Evolutionary conservation across 2,329 filamentous ascomycete species (phyloP).

Genomic region (Hymenoscyphus occultus): DNA sequence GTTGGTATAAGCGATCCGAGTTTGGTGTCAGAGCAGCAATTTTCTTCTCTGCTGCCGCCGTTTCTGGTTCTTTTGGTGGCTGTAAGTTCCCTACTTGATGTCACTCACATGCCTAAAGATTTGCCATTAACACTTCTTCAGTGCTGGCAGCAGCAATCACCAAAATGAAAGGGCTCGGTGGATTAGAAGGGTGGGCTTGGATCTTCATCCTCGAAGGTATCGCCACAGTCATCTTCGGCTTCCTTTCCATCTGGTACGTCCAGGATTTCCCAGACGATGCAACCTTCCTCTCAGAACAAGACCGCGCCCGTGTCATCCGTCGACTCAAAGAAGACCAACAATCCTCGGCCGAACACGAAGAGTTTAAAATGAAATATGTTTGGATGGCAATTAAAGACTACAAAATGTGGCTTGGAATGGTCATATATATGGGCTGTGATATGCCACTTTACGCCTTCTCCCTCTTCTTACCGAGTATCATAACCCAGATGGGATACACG

Average conservation of each 20-base stretch:
- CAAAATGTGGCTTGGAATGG: conserved; percentile 75
- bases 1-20: conserved; percentile 79
- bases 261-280: conserved; percentile 80
- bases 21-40: conserved; percentile 77
- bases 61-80: conserved; percentile 76
- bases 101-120: neutral
- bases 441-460: conserved; percentile 73
- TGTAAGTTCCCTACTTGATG: conserved; percentile 22
- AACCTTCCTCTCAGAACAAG: conserved; percentile 65
- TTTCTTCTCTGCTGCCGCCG: conserved; percentile 79
- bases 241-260: conserved; percentile 72
- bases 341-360: conserved; percentile 69
- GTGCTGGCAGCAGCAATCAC: conserved; percentile 69
- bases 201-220: conserved; percentile 64
- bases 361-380: conserved; percentile 70
- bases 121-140: neutral
- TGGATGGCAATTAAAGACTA: conserved; percentile 73
- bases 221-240: conserved; percentile 44
- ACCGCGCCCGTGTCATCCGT: conserved; percentile 69
- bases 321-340: conserved; percentile 71
- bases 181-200: conserved; percentile 58
- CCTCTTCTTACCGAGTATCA: conserved; percentile 77
- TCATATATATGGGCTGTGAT: conserved; percentile 75
- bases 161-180: conserved; percentile 63
- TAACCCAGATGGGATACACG: conserved; percentile 54